Evolutionary conservation across 2,329 filamentous ascomycete genomes (phyloP).

Genomic region (Metarhizium humberi): DNA sequence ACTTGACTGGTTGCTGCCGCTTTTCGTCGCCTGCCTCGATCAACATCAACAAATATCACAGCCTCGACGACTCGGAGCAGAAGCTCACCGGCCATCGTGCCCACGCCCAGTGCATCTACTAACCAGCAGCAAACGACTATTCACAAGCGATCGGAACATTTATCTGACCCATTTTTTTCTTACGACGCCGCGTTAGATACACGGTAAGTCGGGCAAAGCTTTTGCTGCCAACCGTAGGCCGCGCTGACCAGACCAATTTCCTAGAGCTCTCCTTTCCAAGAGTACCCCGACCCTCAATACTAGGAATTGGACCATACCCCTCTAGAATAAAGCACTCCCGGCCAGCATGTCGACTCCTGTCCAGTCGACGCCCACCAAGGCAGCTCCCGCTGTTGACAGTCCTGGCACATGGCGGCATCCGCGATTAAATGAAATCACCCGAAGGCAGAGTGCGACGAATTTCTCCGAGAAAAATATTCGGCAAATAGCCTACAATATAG

Average conservation of each 20-base stretch:
- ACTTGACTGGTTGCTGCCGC: background rate
- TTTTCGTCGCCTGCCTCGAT: constrained; percentile 5
- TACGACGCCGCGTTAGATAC: background rate
- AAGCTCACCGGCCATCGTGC: constrained; percentile 21
- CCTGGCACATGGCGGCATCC: constrained; percentile 89
- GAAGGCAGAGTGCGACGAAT: constrained; percentile 65
- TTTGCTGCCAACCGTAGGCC: background rate
- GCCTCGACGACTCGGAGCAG: constrained; percentile 11
- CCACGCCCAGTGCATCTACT: constrained; percentile 17
- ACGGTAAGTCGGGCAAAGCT: background rate
- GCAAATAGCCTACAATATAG: constrained; percentile 59
- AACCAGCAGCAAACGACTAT: constrained; percentile 16
- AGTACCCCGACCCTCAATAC: background rate
- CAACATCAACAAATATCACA: constrained; percentile 22
- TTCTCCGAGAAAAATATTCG: constrained; percentile 72
- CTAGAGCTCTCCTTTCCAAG: background rate
- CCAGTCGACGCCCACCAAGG: constrained; percentile 32
- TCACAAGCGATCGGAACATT: background rate
- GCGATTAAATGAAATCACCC: constrained; percentile 75
- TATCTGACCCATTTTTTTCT: background rate
- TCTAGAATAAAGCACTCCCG: background rate
- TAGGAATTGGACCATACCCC: background rate
- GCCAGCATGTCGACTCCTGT: constrained; percentile 21
- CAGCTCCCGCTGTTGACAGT: constrained; percentile 34
- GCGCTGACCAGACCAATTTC: background rate